These are phyloP conservation scores for Sordariomycetes sp. DNA, from an alignment of 2,329 filamentous ascomycete species.

Conservation along the genomic window DNA sequence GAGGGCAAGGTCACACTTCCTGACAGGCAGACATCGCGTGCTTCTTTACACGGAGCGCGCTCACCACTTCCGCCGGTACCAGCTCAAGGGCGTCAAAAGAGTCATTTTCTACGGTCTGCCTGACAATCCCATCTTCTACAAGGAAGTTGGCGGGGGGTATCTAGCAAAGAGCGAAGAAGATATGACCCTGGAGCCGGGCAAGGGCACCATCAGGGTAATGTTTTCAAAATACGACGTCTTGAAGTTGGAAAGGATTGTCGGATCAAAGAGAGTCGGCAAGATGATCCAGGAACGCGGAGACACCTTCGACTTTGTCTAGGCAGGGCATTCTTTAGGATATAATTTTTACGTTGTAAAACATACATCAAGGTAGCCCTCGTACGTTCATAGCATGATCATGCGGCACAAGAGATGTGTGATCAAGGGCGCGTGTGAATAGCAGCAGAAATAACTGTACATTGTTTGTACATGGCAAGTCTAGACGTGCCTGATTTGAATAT, in stretches of 20 bases:
- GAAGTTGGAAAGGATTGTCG: constrained; percentile 82
- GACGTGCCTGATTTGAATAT: background rate
- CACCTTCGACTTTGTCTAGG: constrained; percentile 88
- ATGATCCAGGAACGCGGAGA: constrained; percentile 81
- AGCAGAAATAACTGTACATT: too few species aligned
- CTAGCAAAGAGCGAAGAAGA: constrained; percentile 51
- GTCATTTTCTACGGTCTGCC: constrained; percentile 88
- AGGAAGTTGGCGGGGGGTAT: constrained; percentile 63
- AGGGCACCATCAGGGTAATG: constrained; percentile 51
- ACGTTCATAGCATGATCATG: too few species aligned
- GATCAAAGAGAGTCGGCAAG: constrained; percentile 67
- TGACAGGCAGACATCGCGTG: constrained; percentile 71
- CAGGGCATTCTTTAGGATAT: background rate
- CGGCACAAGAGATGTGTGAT: too few species aligned
- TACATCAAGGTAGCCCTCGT: too few species aligned
- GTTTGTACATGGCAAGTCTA: background rate
- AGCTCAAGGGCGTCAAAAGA: constrained; percentile 68
- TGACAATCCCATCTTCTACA: constrained; percentile 77
- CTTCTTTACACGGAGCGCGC: constrained; percentile 88
- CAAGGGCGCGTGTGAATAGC: too few species aligned
- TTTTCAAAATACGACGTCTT: constrained; percentile 88
- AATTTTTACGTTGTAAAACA: too few species aligned
- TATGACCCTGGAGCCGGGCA: constrained; percentile 43
- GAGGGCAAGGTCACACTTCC: constrained; percentile 79
- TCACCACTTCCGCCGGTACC: constrained; percentile 93